Percentiles rank a stretch among this genome's conserved stretches.
Evolutionary conservation across 2,329 filamentous ascomycete species (phyloP).

Genomic region (Aphanocladium album): DNA sequence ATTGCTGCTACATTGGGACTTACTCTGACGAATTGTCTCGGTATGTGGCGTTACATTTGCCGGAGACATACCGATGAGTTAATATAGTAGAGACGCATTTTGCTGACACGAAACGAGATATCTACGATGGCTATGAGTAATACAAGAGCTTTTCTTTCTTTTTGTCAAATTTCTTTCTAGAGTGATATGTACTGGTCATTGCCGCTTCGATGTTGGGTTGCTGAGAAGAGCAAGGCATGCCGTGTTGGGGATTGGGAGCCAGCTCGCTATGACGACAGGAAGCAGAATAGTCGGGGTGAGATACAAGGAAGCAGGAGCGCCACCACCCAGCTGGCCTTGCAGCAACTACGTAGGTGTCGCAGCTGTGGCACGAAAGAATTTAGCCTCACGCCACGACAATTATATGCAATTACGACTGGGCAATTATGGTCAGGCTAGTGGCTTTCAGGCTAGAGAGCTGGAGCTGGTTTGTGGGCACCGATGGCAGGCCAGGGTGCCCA

Average conservation of each 20-base stretch:
- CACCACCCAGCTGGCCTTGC: neutral
- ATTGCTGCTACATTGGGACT: neutral
- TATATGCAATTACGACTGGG: neutral
- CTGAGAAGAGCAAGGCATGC: neutral
- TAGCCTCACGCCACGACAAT: neutral
- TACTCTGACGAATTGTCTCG: neutral
- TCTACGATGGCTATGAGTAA: conserved; percentile 8
- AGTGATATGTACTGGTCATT: neutral
- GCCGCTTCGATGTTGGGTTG: neutral
- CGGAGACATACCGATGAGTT: conserved; percentile 10
- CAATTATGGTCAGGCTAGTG: neutral
- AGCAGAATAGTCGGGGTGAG: neutral
- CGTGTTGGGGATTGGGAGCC: too few species aligned
- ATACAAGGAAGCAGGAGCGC: neutral
- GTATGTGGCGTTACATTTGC: neutral
- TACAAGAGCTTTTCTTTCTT: neutral
- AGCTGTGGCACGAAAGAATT: neutral
- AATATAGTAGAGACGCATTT: conserved; percentile 2
- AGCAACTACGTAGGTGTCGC: neutral
- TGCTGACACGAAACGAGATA: conserved; percentile 1
- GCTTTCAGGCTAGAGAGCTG: neutral
- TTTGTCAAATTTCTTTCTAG: neutral
- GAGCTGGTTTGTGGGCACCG: neutral
- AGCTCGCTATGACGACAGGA: conserved; percentile 3
- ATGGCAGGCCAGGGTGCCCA: neutral